phyloP scores from a whole-genome alignment of 768 basidiomycete genomes.

The Boletellus emodensis region DNA sequence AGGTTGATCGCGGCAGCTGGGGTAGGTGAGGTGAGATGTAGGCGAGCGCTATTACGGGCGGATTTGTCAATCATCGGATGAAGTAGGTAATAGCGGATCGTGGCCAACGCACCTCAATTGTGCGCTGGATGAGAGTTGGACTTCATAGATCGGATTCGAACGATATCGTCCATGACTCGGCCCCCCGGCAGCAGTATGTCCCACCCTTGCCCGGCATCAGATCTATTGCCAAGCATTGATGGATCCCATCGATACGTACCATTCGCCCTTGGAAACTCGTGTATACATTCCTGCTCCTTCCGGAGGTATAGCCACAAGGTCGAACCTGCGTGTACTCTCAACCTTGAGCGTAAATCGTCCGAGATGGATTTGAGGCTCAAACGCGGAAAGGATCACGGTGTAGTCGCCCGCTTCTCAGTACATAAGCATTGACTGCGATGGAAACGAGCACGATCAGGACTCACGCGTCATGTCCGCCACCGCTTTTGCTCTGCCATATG shows the following conservation, averaged over 20 bases:
- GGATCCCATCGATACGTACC: conserved; percentile 45
- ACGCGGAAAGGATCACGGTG: conserved; percentile 80
- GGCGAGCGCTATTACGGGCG: conserved; percentile 50
- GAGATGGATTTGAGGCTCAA: conserved; percentile 60
- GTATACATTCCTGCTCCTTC: conserved; percentile 93
- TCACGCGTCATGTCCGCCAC: conserved; percentile 53
- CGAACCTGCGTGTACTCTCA: conserved; percentile 58
- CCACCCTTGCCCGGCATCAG: conserved; percentile 43
- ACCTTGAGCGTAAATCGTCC: conserved; percentile 65
- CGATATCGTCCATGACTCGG: conserved; percentile 62
- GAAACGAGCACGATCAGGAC: conserved; percentile 6
- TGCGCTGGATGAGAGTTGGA: conserved; percentile 50
- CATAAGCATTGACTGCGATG: not conserved
- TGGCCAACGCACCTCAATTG: conserved; percentile 50
- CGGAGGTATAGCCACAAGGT: conserved; percentile 62
- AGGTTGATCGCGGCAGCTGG: conserved; percentile 54
- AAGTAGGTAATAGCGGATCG: conserved; percentile 25
- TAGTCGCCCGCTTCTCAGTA: conserved; percentile 55
- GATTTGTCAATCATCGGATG: not conserved
- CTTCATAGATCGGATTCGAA: conserved; percentile 64
- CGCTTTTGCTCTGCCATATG: conserved; percentile 65
- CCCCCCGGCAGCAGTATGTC: conserved; percentile 59
- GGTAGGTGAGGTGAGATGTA: conserved; percentile 51
- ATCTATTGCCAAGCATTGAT: not conserved
- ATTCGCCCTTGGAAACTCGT: conserved; percentile 63